Conservation (phyloP, 306 rosid genomes). For the Sicyos edulis region DNA sequence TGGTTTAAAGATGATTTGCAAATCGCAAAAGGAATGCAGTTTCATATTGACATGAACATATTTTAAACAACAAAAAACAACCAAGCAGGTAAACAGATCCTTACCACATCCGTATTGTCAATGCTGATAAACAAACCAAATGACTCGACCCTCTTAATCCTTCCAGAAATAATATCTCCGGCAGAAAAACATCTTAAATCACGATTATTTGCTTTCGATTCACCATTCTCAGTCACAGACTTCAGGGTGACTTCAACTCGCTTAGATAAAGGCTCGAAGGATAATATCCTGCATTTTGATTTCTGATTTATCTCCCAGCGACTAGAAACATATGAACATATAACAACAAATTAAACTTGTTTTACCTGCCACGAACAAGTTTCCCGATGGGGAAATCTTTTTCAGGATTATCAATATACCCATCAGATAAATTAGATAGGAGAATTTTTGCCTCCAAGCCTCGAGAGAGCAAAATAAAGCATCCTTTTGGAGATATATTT, state of each 20-base stretch:
- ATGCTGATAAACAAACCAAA: conserved; percentile 79
- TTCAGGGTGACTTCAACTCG: conserved; percentile 83
- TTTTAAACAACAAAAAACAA: conserved; percentile 2
- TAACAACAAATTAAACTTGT: conserved; percentile 6
- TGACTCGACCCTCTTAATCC: conserved; percentile 70
- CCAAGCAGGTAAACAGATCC: conserved; percentile 5
- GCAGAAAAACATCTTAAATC: conserved; percentile 51
- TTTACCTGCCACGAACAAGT: conserved; percentile 72
- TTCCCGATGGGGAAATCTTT: conserved; percentile 78
- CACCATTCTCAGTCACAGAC: conserved; percentile 34
- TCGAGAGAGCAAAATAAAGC: conserved; percentile 74
- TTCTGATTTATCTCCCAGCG: conserved; percentile 31
- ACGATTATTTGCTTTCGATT: conserved; percentile 32
- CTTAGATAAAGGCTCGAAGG: conserved; percentile 76
- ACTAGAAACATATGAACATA: background rate
- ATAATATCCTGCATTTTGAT: conserved; percentile 55
- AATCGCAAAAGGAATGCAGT: background rate
- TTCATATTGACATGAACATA: background rate
- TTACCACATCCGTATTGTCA: conserved; percentile 63
- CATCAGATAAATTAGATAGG: conserved; percentile 67
- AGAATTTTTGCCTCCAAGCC: conserved; percentile 81
- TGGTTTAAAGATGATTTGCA: background rate
- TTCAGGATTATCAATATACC: conserved; percentile 52
- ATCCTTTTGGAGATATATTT: conserved; percentile 69
- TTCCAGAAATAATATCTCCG: conserved; percentile 72